Conservation (phyloP, 169 alveolate genomes). For the Babesia sp. region DNA sequence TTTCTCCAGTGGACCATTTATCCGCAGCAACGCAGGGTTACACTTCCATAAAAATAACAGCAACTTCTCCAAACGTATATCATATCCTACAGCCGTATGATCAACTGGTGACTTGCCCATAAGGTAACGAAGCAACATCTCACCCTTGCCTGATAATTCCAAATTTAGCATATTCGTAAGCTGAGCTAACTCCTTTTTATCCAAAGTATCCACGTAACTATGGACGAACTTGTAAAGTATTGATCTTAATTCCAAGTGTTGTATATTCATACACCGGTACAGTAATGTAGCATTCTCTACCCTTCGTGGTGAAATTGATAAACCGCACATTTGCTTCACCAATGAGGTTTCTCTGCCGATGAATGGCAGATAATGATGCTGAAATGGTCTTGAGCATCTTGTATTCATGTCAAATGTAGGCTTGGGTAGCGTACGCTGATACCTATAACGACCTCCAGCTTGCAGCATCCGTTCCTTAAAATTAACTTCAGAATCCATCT, state of each 20-base stretch:
- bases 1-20: too few relatives aligned
- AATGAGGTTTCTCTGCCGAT: background rate
- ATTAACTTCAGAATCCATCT: background rate
- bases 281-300: background rate
- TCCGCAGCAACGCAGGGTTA: slow-evolving; percentile 4
- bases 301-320: background rate
- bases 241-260: slow-evolving; percentile 43
- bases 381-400: background rate
- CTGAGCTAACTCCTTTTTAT: slow-evolving; percentile 8
- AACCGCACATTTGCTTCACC: slow-evolving; percentile 12
- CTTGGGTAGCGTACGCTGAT: slow-evolving; percentile 9
- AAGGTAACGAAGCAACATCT: slow-evolving; percentile 6
- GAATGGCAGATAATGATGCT: too few relatives aligned
- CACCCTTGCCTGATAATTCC: background rate
- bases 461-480: background rate
- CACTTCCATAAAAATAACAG: background rate
- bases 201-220: slow-evolving; percentile 18
- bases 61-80: background rate
- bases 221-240: slow-evolving; percentile 31
- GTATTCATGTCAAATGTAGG: background rate
- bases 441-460: slow-evolving; percentile 2
- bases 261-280: background rate
- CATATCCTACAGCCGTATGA: background rate
- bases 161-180: background rate
- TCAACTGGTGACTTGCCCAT: background rate